Evolutionary conservation across 2,329 filamentous ascomycete species (phyloP), one percentile per base, ranked within the genome.

Genomic region (Colletotrichum zoysiae): DNA sequence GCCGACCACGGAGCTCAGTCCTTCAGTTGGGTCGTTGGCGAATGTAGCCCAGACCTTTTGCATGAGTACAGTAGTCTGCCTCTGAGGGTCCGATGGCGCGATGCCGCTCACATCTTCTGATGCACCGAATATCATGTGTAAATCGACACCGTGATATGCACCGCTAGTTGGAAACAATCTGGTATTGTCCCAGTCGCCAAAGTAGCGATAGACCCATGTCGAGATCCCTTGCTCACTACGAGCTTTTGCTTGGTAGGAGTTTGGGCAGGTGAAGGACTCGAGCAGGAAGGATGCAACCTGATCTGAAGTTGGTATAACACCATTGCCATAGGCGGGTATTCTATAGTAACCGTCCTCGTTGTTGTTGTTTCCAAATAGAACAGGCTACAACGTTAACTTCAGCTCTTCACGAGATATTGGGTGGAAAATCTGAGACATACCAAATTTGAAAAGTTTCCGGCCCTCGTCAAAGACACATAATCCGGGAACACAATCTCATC

Each of bases 301-400:
- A 1, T 74, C 76, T 2, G 79, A 76, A 0, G 82, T 85, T 1
- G 84, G 82, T 0, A 81, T 76, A 26, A 82, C 76, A 44, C 83
- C 81, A 33, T 78, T 76, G 0, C 77, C 79, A 69, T 79, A 86
- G 1, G 84, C 82, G 1, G 81, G 79, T 44, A 86, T 81, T 6
- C 81, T 81, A 75, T 86, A 87, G 77, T 84, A 86, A 0, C 83
- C 84, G 3, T 83, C 81, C 74, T 87, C 86, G 66, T 86, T 81
- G 73, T 85, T 66, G 65, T 82, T 85, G 73, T 82, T 82, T 18
- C 83, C 84, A 5, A 82, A 74, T 0, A 87, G 72, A 1, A 84
- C 77, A 0, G 86, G 85, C 50, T 84, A 2, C 1, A 3, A 12
- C 2, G 16, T 30, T 2, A 62, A 35, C 18, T 20, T 26, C 2